Base-by-base conservation (phyloP, 108 stramenopile genomes). In the Mediolabrus comicus region DNA sequence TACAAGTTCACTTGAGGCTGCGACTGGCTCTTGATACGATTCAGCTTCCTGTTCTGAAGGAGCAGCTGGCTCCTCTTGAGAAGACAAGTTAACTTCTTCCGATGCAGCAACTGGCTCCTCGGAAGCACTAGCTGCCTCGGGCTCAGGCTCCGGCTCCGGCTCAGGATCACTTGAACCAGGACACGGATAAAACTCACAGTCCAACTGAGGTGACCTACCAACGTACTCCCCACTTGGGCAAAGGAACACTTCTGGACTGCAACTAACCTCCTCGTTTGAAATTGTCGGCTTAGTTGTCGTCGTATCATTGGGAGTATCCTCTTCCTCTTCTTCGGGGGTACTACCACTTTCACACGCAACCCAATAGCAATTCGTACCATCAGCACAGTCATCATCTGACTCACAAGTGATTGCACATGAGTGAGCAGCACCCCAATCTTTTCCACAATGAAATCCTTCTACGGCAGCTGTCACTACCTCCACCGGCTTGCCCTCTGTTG, bases 181-280 rank as follows among this genome's bases (percentile, higher is more conserved):
- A 56, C 79, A 80, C 0, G 79, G 74, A 53, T 80, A 71, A 51
- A 80, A 80, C 1, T 80, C 79, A 32, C 79, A 81, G 59, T 72
- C 59, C 38, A 72, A 43, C 61, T 70, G 57, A 10, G 75, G 70
- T 2, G 69, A 62, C 31, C 63, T 65, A 0, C 49, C 80, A 19
- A 81, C 80, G 39, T 28, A 81, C 9, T 53, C 22, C 8, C 80
- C 80, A 56, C 60, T 49, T 4, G 46, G 38, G 27, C 80, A 81
- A 56, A 61, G 24, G 11, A 41, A 35, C 32, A 81, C 80, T 53
- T 81, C 80, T 0, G 74, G 70, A 52, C 53, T 71, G 22, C 80
- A 81, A 13, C 65, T 58, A 1, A 55, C 34, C 25, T 52, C 61
- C 24, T 32, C 24, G 3, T 28, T 61, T 24, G 16, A 60, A 0